phyloP scores from a whole-genome alignment of 495 filamentous ascomycete genomes.

The Penicillium antarcticum region DNA sequence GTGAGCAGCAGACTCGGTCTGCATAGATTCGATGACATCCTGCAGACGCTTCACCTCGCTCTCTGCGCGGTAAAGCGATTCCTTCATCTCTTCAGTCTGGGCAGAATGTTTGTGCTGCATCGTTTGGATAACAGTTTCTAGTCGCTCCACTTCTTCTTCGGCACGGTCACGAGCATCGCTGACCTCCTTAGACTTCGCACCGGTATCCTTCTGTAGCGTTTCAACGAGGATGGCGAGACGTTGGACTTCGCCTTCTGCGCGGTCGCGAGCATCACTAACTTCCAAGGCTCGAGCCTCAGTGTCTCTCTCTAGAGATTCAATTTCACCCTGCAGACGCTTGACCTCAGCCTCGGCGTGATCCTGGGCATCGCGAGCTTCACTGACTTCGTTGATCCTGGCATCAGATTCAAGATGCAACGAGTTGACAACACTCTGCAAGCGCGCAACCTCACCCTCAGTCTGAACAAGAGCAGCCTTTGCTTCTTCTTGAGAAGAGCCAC shows the following conservation, averaged over 20 bases:
- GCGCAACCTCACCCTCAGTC: slow-evolving; percentile 51
- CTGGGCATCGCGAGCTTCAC: slow-evolving; percentile 39
- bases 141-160: slow-evolving; percentile 15
- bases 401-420: slow-evolving; percentile 30
- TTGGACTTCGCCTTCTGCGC: slow-evolving; percentile 19
- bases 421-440: slow-evolving; percentile 25
- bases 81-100: slow-evolving; percentile 5
- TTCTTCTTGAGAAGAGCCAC: slow-evolving; percentile 22
- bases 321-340: slow-evolving; percentile 11
- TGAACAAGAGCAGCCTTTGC: slow-evolving; percentile 40
- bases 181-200: neutral
- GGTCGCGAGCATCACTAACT: slow-evolving; percentile 42
- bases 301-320: slow-evolving; percentile 11
- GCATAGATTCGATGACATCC: slow-evolving; percentile 3
- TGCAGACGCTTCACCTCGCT: slow-evolving; percentile 13
- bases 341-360: slow-evolving; percentile 21
- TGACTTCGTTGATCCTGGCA: slow-evolving; percentile 35
- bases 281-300: neutral
- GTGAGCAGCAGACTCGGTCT: neutral
- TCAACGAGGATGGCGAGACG: slow-evolving; percentile 10
- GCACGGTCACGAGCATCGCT: slow-evolving; percentile 25
- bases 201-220: slow-evolving; percentile 1
- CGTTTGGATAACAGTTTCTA: slow-evolving; percentile 8
- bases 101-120: neutral
- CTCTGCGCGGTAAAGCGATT: slow-evolving; percentile 10